Evolutionary conservation across 139 green algal species (phyloP).

Genomic region (Gonium pectorale): DNA sequence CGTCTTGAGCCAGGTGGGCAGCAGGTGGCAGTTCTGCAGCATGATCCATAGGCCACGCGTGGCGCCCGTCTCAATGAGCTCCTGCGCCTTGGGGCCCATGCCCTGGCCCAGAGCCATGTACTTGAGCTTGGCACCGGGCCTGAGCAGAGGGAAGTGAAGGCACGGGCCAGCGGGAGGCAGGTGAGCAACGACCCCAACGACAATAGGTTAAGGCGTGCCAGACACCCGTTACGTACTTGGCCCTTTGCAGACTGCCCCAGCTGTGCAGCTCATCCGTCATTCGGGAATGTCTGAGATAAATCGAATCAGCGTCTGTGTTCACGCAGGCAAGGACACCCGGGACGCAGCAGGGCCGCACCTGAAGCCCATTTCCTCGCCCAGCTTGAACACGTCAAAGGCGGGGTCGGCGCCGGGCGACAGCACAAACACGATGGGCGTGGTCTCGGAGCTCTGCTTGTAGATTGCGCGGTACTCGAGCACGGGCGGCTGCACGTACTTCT

Average conservation of each 20-base stretch:
- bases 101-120: conserved; percentile 94
- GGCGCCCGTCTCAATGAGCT: conserved; percentile 83
- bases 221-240: too few species aligned
- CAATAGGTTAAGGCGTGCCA: background rate
- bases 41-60: conserved; percentile 87
- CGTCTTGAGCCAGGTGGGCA: conserved; percentile 87
- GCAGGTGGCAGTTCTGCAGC: conserved; percentile 92
- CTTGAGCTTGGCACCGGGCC: conserved; percentile 86
- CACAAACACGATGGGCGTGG: conserved; percentile 91
- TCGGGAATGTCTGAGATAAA: too few species aligned
- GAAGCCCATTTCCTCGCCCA: conserved; percentile 91
- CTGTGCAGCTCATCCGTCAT: too few species aligned
- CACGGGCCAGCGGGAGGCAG: too few species aligned
- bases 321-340: too few species aligned
- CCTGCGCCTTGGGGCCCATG: conserved; percentile 87
- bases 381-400: conserved; percentile 91
- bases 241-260: too few species aligned
- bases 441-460: conserved; percentile 75
- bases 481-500: conserved; percentile 81
- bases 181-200: background rate
- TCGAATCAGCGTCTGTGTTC: too few species aligned
- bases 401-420: conserved; percentile 90
- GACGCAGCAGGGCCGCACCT: conserved; percentile 50
- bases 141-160: background rate
- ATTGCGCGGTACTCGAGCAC: conserved; percentile 85